A percentile compares a stretch with the other conserved stretches of the same genome.
phyloP scores from a whole-genome alignment of 768 basidiomycete genomes.

The Tylopilus balloui region DNA sequence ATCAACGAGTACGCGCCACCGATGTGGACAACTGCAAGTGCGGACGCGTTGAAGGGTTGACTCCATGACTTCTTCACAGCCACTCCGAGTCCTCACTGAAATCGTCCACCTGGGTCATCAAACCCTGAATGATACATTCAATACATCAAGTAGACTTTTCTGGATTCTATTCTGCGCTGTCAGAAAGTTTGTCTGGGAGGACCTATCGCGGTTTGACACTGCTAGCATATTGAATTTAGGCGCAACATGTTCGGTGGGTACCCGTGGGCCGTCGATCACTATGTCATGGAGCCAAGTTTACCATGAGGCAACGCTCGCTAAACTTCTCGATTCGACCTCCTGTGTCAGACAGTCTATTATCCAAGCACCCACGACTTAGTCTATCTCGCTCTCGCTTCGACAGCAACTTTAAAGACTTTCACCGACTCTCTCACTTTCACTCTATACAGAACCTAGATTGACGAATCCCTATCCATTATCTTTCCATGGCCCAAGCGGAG shows the following conservation, averaged over 20 bases:
- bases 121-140: too few relatives aligned
- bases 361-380: too few relatives aligned
- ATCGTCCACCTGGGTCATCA: too few relatives aligned
- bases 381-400: neutral
- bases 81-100: too few relatives aligned
- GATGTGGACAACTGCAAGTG: too few relatives aligned
- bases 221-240: neutral
- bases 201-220: conserved; percentile 2
- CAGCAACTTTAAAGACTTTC: conserved; percentile 6
- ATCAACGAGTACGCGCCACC: too few relatives aligned
- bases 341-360: conserved; percentile 2
- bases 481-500: neutral
- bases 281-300: conserved; percentile 15
- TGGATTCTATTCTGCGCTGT: too few relatives aligned
- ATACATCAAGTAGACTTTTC: too few relatives aligned
- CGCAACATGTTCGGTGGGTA: neutral
- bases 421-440: conserved; percentile 1
- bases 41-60: too few relatives aligned
- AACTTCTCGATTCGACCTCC: conserved; percentile 2
- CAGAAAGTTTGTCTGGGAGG: conserved; percentile 1
- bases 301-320: conserved; percentile 21
- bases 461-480: neutral
- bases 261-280: conserved; percentile 14
- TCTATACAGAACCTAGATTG: conserved; percentile 2
- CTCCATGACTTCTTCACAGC: too few relatives aligned